Evolutionary conservation across 768 basidiomycete genomes (phyloP), one percentile per base, ranked within the genome.

Genomic region (Hemileccinum rubropunctum): DNA sequence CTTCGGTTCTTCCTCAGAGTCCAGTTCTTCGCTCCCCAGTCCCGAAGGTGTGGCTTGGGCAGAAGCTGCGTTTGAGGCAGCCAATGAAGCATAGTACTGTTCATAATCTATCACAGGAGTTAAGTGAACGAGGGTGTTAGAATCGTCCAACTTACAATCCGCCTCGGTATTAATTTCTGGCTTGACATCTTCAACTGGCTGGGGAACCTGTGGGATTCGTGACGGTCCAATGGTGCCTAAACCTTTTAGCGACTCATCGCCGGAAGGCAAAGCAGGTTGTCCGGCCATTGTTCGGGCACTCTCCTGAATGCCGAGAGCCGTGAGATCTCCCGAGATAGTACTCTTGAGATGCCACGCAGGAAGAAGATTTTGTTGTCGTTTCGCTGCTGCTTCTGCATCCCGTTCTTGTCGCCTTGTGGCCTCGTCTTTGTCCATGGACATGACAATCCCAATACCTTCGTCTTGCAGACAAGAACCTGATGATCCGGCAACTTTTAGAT

Each of bases 321-420:
- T 97, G 52, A 93, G 73, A 57, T 95, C 88, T 9, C 94, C 93
- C 4, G 92, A 86, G 53, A 99, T 92, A 3, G 97, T 99, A 63
- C 92, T 95, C 69, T 91, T 89, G 58, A 94, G 78, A 73, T 97
- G 91, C 97, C 97, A 99, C 12, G 88, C 76, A 1, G 97, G 97
- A 39, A 99, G 73, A 0, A 84, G 81, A 64, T 98, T 98, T 72
- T 98, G 94, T 63, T 86, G 81, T 50, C 91, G 72, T 70, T 94
- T 94, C 47, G 85, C 80, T 50, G 88, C 88, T 1, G 88, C 88
- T 66, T 94, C 83, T 18, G 81, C 82, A 58, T 90, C 89, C 47
- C 88, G 76, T 65, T 91, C 88, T 60, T 76, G 71, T 51, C 80
- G 80, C 54, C 82, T 77, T 15, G 82, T 85, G 57, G 81, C 82